Conservation (phyloP, 768 basidiomycete genomes). For the Amanita muscaria region DNA sequence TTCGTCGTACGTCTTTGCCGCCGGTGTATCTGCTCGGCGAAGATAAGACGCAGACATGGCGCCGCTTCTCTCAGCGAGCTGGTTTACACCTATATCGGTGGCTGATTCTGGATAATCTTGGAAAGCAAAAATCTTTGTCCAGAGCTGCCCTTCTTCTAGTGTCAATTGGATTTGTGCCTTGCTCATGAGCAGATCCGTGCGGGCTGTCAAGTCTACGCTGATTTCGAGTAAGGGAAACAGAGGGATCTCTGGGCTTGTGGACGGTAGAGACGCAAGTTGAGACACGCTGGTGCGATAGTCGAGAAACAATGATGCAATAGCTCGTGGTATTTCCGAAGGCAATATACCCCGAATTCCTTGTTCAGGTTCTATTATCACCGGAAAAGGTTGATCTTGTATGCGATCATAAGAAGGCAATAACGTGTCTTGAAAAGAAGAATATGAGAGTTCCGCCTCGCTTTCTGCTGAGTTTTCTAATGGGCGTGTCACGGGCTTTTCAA, state of each 20-base stretch:
- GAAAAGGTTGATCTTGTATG: conserved; percentile 9
- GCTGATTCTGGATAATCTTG: conserved; percentile 1
- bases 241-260: conserved; percentile 10
- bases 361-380: conserved; percentile 4
- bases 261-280: conserved; percentile 33
- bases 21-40: conserved; percentile 54
- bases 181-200: conserved; percentile 42
- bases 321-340: background rate
- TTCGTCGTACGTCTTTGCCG: conserved; percentile 57
- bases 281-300: conserved; percentile 40
- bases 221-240: conserved; percentile 7
- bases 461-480: background rate
- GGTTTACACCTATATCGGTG: background rate
- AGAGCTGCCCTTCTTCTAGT: conserved; percentile 51
- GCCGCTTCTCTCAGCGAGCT: conserved; percentile 41
- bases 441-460: background rate
- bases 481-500: no score
- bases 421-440: background rate
- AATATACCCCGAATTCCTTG: conserved; percentile 25
- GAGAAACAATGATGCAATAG: conserved; percentile 38
- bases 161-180: conserved; percentile 54
- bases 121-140: conserved; percentile 33
- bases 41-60: conserved; percentile 57
- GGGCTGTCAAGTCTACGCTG: conserved; percentile 25
- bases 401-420: conserved; percentile 1